Evolutionary conservation across 306 rosid genomes (phyloP).

Genomic region (barrel medic (Medicago truncatula)): DNA sequence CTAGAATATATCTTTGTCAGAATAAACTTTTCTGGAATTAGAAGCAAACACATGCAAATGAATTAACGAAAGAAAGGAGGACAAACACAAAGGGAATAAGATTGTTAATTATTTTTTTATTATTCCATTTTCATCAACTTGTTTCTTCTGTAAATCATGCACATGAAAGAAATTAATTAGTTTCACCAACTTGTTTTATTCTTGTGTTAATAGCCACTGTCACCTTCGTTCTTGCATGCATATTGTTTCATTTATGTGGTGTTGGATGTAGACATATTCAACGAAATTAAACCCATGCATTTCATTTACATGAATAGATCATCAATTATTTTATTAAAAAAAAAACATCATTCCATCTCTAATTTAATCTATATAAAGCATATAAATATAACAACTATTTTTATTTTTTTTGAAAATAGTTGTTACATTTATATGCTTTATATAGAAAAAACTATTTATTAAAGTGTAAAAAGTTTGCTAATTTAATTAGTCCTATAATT

Average conservation of each 20-base stretch:
- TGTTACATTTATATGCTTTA: no score
- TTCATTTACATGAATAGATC: not conserved
- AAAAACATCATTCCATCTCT: no score
- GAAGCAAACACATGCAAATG: not conserved
- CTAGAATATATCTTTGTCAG: constrained; percentile 44
- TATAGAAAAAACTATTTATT: no score
- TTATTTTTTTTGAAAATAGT: no score
- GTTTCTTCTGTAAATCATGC: not conserved
- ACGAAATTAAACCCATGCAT: not conserved
- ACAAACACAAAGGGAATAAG: constrained; percentile 41
- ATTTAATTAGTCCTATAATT: no score
- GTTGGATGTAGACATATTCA: not conserved
- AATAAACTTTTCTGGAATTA: constrained; percentile 39
- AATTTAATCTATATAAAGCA: no score
- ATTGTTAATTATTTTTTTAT: constrained; percentile 8
- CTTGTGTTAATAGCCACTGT: constrained; percentile 9
- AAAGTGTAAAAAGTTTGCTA: no score
- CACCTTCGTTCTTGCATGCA: not conserved
- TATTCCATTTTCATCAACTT: constrained; percentile 22
- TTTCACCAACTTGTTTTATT: constrained; percentile 41
- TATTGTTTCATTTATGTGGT: not conserved
- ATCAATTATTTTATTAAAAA: no score
- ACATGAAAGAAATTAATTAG: not conserved
- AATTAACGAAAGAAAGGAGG: constrained; percentile 33
- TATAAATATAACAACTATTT: no score